Evolutionary conservation across 192 early-diverging fungal species (phyloP), one percentile per base, ranked within the genome.

Genomic region (Linnemannia zychae): DNA sequence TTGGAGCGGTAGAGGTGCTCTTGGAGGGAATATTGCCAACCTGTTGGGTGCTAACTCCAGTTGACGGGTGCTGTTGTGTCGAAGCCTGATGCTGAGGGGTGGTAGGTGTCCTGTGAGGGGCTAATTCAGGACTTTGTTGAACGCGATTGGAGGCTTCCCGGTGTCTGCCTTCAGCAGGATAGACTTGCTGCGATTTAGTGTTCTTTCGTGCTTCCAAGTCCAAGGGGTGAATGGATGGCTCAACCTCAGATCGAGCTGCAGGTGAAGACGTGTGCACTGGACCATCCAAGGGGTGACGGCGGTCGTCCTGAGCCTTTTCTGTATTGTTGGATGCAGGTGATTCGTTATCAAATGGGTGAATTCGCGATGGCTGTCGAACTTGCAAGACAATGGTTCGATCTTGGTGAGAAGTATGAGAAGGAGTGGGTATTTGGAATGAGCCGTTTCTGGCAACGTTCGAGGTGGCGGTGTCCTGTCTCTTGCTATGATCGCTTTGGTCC

Each of bases 201-300:
- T 72, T 44, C 31, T 40, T 7, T 12, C 36, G 28, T 7, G n/a
- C 72, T 50, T 71, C 76, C 7, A 67, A 31, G 28, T 84, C 81
- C 4, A 84, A 40, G 0, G 81, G 81, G 70, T 84, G 81, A 28
- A 84, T 78, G 7, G 81, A 75, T 20, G 81, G 72, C 53, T 84
- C 60, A 0, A 66, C 47, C 7, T 47, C 22, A 24, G 46, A 28
- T 36, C 17, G 34, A 50, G 57, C 3, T 0, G 9, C 11, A 3
- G 57, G 11, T 31, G 31, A 31, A 63, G 57, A 24, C 28, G 57
- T 31, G 24, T 15, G 57, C 12, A 33, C 28, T 67, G 36, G 63
- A 48, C 60, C 24, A 17, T 40, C n/a, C 44, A 36, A 22, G 70
- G 77, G 60, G 34, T 37, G n/a, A 20, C 40, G 40, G 22, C 44